phyloP scores from a whole-genome alignment of 2,329 filamentous ascomycete genomes.

The Botrytis medusae region DNA sequence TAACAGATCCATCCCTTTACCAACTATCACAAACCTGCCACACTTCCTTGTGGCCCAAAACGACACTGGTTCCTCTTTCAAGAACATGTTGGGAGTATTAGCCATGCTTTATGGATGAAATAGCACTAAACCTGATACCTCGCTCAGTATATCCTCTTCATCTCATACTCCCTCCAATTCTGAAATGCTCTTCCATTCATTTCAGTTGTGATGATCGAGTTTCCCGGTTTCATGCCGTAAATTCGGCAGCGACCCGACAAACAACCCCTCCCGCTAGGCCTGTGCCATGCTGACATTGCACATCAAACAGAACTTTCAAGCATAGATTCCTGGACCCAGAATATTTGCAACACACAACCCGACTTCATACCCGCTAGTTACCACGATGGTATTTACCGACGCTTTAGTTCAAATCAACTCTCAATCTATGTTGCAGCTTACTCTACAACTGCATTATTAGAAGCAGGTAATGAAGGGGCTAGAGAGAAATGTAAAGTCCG shows the following conservation, averaged over 20 bases:
- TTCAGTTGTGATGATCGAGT: background rate
- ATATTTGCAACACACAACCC: background rate
- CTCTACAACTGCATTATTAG: background rate
- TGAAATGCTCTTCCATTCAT: background rate
- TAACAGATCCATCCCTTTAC: slow-evolving; percentile 52
- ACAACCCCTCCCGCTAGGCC: background rate
- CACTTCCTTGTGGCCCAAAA: slow-evolving; percentile 40
- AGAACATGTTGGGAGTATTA: background rate
- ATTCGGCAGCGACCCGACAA: background rate
- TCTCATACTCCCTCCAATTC: too few species aligned
- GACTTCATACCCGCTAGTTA: background rate
- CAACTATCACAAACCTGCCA: slow-evolving; percentile 55
- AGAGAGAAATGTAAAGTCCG: too few species aligned
- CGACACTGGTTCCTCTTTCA: slow-evolving; percentile 44
- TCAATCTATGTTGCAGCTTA: background rate
- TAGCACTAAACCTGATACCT: background rate
- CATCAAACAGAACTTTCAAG: background rate
- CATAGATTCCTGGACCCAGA: background rate
- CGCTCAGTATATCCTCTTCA: background rate
- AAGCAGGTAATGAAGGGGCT: background rate
- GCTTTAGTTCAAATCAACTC: background rate
- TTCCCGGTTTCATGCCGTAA: background rate
- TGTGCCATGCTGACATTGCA: background rate
- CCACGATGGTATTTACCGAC: background rate
- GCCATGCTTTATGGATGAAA: background rate